Percentiles rank a stretch among this genome's conserved stretches.
phyloP scores from a whole-genome alignment of 306 rosid species.

The Prunus padus region DNA sequence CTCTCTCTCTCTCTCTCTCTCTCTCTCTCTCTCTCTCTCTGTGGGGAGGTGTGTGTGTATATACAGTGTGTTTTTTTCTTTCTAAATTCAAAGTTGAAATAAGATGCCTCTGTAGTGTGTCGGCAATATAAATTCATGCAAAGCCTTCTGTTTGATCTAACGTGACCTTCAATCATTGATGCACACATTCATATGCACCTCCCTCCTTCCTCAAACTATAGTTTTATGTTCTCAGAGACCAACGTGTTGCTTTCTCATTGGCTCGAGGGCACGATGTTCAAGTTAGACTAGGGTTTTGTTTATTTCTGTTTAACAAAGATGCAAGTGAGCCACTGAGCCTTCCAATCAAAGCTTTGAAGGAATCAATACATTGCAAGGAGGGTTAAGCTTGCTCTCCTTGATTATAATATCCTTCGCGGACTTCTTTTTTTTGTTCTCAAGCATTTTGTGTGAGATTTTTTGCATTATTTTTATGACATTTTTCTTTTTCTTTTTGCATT shows the following conservation, averaged over 20 bases:
- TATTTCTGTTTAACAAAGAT: constrained; percentile 6
- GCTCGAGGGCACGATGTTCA: constrained; percentile 19
- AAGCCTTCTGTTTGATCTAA: constrained; percentile 19
- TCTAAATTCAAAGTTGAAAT: neutral
- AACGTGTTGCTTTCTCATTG: neutral
- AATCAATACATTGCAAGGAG: constrained; percentile 11
- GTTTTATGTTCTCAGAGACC: neutral
- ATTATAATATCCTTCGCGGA: neutral
- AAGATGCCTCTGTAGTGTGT: constrained; percentile 1
- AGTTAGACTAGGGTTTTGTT: constrained; percentile 16
- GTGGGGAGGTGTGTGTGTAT: neutral
- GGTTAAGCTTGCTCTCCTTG: neutral
- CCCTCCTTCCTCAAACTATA: neutral
- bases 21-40: constrained; percentile 17
- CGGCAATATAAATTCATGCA: constrained; percentile 14
- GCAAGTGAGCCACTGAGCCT: constrained; percentile 16
- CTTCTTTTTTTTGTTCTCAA: neutral
- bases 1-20: constrained; percentile 10
- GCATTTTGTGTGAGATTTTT: neutral
- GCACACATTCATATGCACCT: constrained; percentile 34
- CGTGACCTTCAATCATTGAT: constrained; percentile 43
- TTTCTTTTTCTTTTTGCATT: neutral
- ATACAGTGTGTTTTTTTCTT: neutral
- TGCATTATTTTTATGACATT: neutral
- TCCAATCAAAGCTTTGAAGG: constrained; percentile 25